Base-by-base conservation (phyloP, 331 rosid genomes). In the Malus hybrid region DNA sequence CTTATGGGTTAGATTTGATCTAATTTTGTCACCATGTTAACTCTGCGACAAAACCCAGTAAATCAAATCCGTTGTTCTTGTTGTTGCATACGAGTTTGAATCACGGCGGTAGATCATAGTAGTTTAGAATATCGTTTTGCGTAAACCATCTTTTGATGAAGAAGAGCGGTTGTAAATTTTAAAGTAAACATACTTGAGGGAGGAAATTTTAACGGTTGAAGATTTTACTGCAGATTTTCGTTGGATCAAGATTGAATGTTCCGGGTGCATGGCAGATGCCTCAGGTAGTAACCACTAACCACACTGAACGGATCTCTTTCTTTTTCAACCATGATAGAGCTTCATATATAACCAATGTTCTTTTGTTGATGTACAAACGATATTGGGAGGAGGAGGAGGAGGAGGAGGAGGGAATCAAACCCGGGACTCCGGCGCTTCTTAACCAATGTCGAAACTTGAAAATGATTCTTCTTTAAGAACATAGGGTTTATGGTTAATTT, bases 251-350 rank as follows among this genome's bases (percentile, higher is more conserved):
- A 75, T 83, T 94, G 86, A 94, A 94, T 84, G 97, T 94, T 83
- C 99, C 99, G 6, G 99, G 99, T 86, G 99, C 97, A 83, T 94
- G 99, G 99, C 99, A 94, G 89, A 94, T 94, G 99, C 99, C 99
- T 85, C 99, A 92, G 99, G 99, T 94, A 83, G 80, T 62, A 29
- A 16, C 34, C 18, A 42, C 48, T 42, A 42, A 42, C 48, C 48
- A 3, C 48, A 42, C 48, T 42, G 0, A 42, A 42, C 0, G 14
- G 48, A 42, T 42, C 48, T 42, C 48, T 42, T 42, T 42, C 48
- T 42, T 10, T 42, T 42, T 42, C 48, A 42, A 42, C 48, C 48
- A 42, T 42, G 48, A 42, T 42, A 42, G 48, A 42, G 48, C 1
- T 42, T 42, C 48, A 10, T 42, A 42, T 42, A 10, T 42, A 42